These are phyloP conservation scores for Macadamia tetraphylla DNA, from an alignment of 164 flowering plant species.

Conservation along the genomic window DNA sequence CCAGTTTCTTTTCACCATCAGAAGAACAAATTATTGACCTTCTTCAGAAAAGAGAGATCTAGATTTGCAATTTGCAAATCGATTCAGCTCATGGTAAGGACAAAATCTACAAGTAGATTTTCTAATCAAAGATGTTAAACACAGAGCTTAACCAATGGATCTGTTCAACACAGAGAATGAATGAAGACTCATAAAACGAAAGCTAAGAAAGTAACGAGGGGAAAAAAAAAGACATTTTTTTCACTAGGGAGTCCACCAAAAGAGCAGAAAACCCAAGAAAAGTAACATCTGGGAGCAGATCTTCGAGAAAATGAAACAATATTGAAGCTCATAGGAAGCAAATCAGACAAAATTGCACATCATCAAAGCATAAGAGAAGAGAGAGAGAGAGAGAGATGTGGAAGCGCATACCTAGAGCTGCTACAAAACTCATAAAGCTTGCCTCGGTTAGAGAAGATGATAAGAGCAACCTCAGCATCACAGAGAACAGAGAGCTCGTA, in stretches of 20 bases:
- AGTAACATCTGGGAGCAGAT: background rate
- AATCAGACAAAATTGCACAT: too few species aligned
- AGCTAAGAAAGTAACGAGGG: background rate
- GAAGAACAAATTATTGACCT: too few species aligned
- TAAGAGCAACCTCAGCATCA: slow-evolving; percentile 24
- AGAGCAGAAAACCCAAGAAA: background rate
- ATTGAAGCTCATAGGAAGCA: background rate
- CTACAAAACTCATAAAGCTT: slow-evolving; percentile 23
- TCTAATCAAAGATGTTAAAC: too few species aligned
- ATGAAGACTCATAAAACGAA: background rate
- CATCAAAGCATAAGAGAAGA: background rate
- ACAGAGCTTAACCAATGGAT: too few species aligned
- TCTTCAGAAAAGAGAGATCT: too few species aligned
- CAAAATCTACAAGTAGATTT: too few species aligned
- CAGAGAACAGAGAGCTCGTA: slow-evolving; percentile 23
- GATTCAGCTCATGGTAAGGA: too few species aligned
- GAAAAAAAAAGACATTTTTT: too few species aligned
- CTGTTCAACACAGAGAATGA: background rate
- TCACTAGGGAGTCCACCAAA: background rate
- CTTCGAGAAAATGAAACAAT: background rate
- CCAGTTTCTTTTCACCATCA: too few species aligned
- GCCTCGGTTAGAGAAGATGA: slow-evolving; percentile 23
- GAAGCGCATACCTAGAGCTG: slow-evolving; percentile 9
- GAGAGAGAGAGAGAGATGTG: background rate
- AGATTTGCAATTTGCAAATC: too few species aligned